Evolutionary conservation across 306 rosid species (phyloP).

Genomic region (Clitoria ternatea): DNA sequence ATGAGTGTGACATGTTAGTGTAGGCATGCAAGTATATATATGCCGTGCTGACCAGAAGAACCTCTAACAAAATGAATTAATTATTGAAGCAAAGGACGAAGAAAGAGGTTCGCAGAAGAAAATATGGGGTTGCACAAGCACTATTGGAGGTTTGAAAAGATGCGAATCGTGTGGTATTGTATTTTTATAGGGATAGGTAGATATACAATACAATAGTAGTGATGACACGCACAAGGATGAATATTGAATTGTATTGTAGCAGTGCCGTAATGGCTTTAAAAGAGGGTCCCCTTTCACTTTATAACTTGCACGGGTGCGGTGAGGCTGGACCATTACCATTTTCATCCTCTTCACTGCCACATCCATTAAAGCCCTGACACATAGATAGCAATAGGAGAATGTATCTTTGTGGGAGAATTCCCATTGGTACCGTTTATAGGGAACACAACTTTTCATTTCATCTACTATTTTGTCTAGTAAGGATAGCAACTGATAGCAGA

Average conservation of each 20-base stretch:
- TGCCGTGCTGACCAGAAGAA: constrained; percentile 40
- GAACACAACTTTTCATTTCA: constrained; percentile 39
- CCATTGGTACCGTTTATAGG: constrained; percentile 33
- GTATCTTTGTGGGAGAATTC: constrained; percentile 30
- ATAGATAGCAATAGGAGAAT: background rate
- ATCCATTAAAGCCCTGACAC: constrained; percentile 29
- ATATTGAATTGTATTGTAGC: too few species aligned
- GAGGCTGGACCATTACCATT: constrained; percentile 56
- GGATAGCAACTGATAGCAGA: too few species aligned
- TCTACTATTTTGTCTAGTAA: constrained; percentile 29
- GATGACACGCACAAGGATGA: background rate
- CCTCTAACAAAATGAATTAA: background rate
- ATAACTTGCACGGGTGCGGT: constrained; percentile 33
- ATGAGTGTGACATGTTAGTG: background rate
- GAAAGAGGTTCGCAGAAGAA: background rate
- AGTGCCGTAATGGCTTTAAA: constrained; percentile 50
- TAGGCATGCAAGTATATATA: background rate
- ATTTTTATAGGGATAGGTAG: background rate
- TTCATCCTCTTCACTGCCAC: background rate
- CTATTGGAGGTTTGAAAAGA: constrained; percentile 42
- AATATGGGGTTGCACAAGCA: background rate
- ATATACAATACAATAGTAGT: too few species aligned
- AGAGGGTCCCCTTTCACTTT: constrained; percentile 39
- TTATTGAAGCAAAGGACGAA: background rate
- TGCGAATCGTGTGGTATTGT: constrained; percentile 48